Evolutionary conservation across 2,329 filamentous ascomycete genomes (phyloP), one percentile per base, ranked within the genome.

Genomic region (Metarhizium anisopliae): DNA sequence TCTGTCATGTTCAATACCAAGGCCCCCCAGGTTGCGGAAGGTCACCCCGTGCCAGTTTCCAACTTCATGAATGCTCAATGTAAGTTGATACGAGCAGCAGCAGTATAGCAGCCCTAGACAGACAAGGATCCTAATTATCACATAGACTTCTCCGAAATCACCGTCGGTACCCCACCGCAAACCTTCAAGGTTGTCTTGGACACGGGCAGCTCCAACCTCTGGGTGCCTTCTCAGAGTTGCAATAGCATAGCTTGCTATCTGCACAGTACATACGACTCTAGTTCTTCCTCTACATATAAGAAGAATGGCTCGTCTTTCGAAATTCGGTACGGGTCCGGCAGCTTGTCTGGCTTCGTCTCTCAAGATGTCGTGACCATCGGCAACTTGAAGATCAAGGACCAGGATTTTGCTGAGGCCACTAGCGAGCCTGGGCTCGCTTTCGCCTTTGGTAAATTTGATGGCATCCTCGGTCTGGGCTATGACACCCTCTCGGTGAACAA

Each of bases 41-140:
- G 82, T 58, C 93, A 97, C 74, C 83, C 86, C 56, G 88, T 99
- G 47, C 89, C 93, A 57, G 86, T 99, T 66, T 89, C 85, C 76
- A 99, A 99, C 85, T 99, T 96, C 78, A 78, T 97, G 79, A 99
- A 99, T 70, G 94, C 94, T 58, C 94, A 99, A 77, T 99, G 92
- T 96, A 86, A 68, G 89, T 77, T 20, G 2, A 14, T 10, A 4
- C 4, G 25, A 38, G 25, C 5, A 14, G 3, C 30, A 7, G 16
- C 36, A n/a, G 18, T 38, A 8, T 20, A 13, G 6, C 25, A 40
- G 0, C 20, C 18, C 18, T 18, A 4, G 30, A 29, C 16, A 7
- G 29, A 40, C 36, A 18, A 51, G 42, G 10, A 20, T 20, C 6
- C 59, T 54, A 14, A 54, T 32, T 20, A 13, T 47, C 4, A 11